These are phyloP conservation scores for Saprolegnia diclina DNA, from an alignment of 352 stramenopile species.

Conservation along the genomic window DNA sequence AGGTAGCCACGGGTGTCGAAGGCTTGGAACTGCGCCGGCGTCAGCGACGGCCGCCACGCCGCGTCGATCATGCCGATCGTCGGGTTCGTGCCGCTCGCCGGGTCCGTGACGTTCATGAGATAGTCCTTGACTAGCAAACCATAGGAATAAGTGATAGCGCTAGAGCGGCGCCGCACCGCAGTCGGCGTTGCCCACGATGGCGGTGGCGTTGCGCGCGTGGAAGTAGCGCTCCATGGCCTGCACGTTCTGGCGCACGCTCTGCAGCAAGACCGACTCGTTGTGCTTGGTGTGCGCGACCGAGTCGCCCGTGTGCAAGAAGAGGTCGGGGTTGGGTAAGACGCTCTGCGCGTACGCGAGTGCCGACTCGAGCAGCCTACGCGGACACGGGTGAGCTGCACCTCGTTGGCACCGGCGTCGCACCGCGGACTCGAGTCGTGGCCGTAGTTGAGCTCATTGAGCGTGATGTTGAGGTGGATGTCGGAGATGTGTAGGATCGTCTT, in stretches of 20 bases:
- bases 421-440: constrained; percentile 34
- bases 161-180: constrained; percentile 37
- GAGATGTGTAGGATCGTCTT: constrained; percentile 77
- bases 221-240: constrained; percentile 62
- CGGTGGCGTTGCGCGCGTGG: constrained; percentile 43
- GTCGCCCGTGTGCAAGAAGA: constrained; percentile 81
- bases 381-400: constrained; percentile 34
- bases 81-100: constrained; percentile 42
- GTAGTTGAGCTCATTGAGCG: constrained; percentile 31
- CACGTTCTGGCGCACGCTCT: constrained; percentile 61
- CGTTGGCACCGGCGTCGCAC: constrained; percentile 44
- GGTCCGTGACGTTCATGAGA: constrained; percentile 68
- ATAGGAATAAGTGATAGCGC: neutral
- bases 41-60: constrained; percentile 50
- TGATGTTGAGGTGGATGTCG: constrained; percentile 71
- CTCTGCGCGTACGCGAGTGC: constrained; percentile 55
- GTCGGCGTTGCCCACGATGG: constrained; percentile 78
- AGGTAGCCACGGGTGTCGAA: constrained; percentile 62
- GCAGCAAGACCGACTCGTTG: constrained; percentile 52
- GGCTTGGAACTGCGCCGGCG: constrained; percentile 40
- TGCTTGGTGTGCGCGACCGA: constrained; percentile 51
- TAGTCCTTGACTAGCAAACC: constrained; percentile 50
- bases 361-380: constrained; percentile 57
- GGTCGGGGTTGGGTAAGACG: constrained; percentile 48
- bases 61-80: constrained; percentile 47